A percentile compares a stretch with the other conserved stretches of the same genome.
These are phyloP conservation scores for Ilyonectria destructans DNA, from an alignment of 2,329 filamentous ascomycete species.

Conservation along the genomic window DNA sequence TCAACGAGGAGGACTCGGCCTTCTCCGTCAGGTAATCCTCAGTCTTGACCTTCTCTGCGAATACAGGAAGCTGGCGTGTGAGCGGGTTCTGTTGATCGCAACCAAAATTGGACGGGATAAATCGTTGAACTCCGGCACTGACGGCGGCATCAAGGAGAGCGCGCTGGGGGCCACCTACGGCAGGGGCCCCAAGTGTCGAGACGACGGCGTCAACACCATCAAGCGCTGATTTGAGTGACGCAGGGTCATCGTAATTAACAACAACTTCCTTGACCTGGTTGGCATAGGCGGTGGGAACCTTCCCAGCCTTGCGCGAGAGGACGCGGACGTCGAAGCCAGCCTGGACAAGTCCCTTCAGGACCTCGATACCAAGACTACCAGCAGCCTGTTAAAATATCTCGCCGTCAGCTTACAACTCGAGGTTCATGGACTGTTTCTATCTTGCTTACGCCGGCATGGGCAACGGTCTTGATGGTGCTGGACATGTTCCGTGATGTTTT, in stretches of 20 bases:
- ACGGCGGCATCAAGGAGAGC: slow-evolving; percentile 20
- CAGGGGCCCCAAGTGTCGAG: slow-evolving; percentile 19
- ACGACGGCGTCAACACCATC: slow-evolving; percentile 21
- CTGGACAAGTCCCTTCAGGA: slow-evolving; percentile 12
- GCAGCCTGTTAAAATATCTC: slow-evolving; percentile 10
- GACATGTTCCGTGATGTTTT: slow-evolving; percentile 14
- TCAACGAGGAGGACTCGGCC: slow-evolving; percentile 8
- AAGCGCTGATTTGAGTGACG: slow-evolving; percentile 19
- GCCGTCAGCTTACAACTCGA: neutral
- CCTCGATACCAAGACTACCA: slow-evolving; percentile 20
- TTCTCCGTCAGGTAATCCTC: slow-evolving; percentile 15
- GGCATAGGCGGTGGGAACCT: slow-evolving; percentile 14
- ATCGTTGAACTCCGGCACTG: slow-evolving; percentile 19
- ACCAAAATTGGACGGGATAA: slow-evolving; percentile 29
- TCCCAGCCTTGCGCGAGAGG: slow-evolving; percentile 17
- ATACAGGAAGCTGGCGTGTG: slow-evolving; percentile 18
- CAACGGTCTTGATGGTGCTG: slow-evolving; percentile 17
- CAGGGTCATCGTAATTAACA: slow-evolving; percentile 16
- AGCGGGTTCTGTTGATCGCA: slow-evolving; percentile 21
- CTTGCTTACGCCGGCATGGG: slow-evolving; percentile 22
- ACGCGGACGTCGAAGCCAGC: slow-evolving; percentile 13
- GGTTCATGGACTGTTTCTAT: neutral
- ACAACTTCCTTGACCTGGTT: slow-evolving; percentile 24
- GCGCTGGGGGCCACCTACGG: slow-evolving; percentile 11
- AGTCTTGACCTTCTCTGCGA: slow-evolving; percentile 10